These are phyloP conservation scores for Xylaria sp. DNA, from an alignment of 2,329 filamentous ascomycete species.

Conservation along the genomic window DNA sequence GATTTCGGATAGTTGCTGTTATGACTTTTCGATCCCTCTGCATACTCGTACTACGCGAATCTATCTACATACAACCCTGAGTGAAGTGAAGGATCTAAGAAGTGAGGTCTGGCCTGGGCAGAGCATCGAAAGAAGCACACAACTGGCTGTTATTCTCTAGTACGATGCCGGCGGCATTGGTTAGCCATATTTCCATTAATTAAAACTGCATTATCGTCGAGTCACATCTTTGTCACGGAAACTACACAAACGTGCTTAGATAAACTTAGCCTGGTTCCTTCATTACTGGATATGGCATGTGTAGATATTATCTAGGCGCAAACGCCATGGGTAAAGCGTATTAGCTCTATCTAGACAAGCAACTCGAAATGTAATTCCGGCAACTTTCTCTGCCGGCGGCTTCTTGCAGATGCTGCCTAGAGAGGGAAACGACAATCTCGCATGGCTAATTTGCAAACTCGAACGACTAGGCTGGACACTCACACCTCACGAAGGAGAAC, in stretches of 20 bases:
- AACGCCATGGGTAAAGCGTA: background rate
- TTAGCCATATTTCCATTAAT: background rate
- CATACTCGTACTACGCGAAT: constrained; percentile 4
- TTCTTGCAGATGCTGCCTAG: constrained; percentile 27
- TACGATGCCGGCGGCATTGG: background rate
- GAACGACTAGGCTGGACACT: background rate
- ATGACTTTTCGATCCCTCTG: constrained; percentile 24
- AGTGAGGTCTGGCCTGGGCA: background rate
- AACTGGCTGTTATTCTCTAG: background rate
- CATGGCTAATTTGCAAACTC: constrained; percentile 14
- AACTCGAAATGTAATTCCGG: constrained; percentile 1
- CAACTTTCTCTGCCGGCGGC: constrained; percentile 21
- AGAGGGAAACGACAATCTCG: constrained; percentile 3
- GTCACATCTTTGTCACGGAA: constrained; percentile 16
- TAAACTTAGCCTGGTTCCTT: background rate
- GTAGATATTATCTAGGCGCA: background rate
- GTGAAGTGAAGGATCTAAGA: background rate
- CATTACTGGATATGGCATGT: constrained; percentile 10
- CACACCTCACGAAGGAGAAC: constrained; percentile 3
- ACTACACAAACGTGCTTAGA: constrained; percentile 10
- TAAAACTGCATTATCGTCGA: constrained; percentile 7
- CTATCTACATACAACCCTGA: background rate
- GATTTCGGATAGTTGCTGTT: constrained; percentile 35
- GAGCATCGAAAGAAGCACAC: background rate
- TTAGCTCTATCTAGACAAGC: background rate